These are phyloP conservation scores for Aspergillus homomorphus DNA, from an alignment of 495 filamentous ascomycete species.

Conservation along the genomic window DNA sequence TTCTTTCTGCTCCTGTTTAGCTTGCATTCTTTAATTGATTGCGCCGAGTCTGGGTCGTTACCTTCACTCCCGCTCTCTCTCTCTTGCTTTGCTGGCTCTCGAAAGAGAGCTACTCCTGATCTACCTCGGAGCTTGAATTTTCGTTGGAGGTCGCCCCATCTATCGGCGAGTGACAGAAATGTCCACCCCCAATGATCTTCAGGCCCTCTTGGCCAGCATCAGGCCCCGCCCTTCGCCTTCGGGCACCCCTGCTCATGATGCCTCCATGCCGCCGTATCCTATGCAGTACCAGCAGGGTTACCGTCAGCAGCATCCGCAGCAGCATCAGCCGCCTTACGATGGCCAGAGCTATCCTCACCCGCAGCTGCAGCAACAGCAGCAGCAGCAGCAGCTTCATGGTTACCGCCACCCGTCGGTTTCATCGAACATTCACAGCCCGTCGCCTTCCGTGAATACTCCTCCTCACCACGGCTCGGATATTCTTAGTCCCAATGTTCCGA, in stretches of 20 bases:
- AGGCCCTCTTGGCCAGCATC: conserved; percentile 48
- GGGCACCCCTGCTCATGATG: conserved; percentile 35
- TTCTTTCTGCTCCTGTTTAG: conserved; percentile 9
- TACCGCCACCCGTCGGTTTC: conserved; percentile 50
- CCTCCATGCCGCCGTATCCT: conserved; percentile 31
- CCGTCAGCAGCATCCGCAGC: conserved; percentile 34
- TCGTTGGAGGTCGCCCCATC: conserved; percentile 30
- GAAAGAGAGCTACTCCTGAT: conserved; percentile 37
- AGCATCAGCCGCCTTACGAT: conserved; percentile 36
- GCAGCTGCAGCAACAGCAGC: conserved; percentile 30
- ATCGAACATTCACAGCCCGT: conserved; percentile 40
- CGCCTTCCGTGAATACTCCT: conserved; percentile 38
- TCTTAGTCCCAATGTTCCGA: conserved; percentile 46
- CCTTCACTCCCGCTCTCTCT: background rate
- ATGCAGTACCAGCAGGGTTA: conserved; percentile 34
- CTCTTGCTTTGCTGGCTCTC: conserved; percentile 26
- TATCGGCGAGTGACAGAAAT: conserved; percentile 47
- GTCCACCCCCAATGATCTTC: conserved; percentile 50
- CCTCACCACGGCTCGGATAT: conserved; percentile 50
- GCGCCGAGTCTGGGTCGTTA: background rate
- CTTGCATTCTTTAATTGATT: conserved; percentile 14
- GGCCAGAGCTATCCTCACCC: conserved; percentile 37
- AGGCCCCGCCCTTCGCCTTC: conserved; percentile 41
- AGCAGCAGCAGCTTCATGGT: conserved; percentile 28
- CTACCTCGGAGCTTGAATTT: conserved; percentile 29